Evolutionary conservation across 371 early-diverging fungal species (phyloP).

Genomic region (Rhizopus sp.): DNA sequence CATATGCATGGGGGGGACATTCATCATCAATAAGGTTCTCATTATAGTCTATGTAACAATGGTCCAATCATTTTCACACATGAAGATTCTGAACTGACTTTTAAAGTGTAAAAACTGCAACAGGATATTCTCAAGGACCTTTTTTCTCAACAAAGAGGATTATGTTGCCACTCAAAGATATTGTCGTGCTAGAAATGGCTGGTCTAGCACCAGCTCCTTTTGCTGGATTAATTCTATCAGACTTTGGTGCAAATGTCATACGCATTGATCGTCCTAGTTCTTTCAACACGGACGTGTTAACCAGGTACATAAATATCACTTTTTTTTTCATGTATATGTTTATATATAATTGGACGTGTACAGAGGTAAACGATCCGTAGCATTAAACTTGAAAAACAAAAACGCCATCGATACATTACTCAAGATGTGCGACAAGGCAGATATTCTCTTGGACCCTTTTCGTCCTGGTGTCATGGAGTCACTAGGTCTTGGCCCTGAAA

Average conservation of each 20-base stretch:
- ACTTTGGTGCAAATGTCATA: slow-evolving; percentile 78
- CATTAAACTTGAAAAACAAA: slow-evolving; percentile 64
- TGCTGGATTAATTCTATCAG: slow-evolving; percentile 71
- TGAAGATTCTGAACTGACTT: too few relatives aligned
- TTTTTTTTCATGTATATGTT: too few relatives aligned
- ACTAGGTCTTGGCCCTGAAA: slow-evolving; percentile 70
- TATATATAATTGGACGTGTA: neutral
- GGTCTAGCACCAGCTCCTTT: slow-evolving; percentile 79
- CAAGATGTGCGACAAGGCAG: slow-evolving; percentile 52
- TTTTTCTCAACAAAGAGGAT: neutral
- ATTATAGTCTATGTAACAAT: too few relatives aligned
- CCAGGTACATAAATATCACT: slow-evolving; percentile 28
- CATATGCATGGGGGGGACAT: too few relatives aligned
- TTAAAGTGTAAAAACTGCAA: too few relatives aligned
- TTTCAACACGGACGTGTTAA: slow-evolving; percentile 55
- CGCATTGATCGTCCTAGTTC: slow-evolving; percentile 62
- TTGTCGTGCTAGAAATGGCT: slow-evolving; percentile 72
- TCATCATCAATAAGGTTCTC: too few relatives aligned
- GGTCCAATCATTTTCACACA: too few relatives aligned
- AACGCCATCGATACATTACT: slow-evolving; percentile 50
- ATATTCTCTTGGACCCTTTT: slow-evolving; percentile 78
- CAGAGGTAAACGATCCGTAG: slow-evolving; percentile 71
- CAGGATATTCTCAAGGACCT: neutral
- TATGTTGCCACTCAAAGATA: slow-evolving; percentile 49
- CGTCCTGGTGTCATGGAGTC: slow-evolving; percentile 78